These are phyloP conservation scores for Lachnellula cervina DNA, from an alignment of 2,329 filamentous ascomycete genomes.

Conservation along the genomic window DNA sequence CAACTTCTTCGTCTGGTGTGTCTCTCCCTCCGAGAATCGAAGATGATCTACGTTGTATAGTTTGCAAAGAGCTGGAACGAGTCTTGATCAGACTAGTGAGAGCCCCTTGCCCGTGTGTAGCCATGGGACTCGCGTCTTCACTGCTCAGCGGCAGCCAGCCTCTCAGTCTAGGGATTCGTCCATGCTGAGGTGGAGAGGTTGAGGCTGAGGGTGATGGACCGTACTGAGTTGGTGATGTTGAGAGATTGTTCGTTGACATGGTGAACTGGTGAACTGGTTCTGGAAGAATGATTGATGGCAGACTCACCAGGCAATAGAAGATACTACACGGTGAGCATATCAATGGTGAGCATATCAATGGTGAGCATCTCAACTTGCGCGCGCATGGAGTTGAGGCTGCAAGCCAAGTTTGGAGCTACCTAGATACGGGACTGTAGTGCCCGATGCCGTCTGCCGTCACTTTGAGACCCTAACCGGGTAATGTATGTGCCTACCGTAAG, in stretches of 20 bases:
- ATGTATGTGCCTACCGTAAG: too few relatives aligned
- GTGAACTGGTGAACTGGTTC: constrained; percentile 2
- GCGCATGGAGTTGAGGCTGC: too few relatives aligned
- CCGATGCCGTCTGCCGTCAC: neutral
- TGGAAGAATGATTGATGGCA: neutral
- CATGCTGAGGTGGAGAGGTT: constrained; percentile 19
- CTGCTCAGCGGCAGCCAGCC: constrained; percentile 25
- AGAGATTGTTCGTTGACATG: constrained; percentile 11
- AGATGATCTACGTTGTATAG: constrained; percentile 15
- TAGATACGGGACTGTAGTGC: neutral
- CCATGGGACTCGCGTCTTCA: constrained; percentile 29
- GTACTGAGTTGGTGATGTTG: constrained; percentile 16
- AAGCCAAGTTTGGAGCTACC: neutral
- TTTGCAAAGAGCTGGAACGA: constrained; percentile 26
- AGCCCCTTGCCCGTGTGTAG: constrained; percentile 28
- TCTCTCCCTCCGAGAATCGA: constrained; percentile 17
- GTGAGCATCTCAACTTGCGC: neutral
- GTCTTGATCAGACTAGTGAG: constrained; percentile 28
- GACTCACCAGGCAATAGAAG: neutral
- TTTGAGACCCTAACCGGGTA: neutral
- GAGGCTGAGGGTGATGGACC: constrained; percentile 5
- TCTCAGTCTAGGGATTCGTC: constrained; percentile 20
- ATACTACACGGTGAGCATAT: neutral
- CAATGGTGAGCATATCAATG: neutral
- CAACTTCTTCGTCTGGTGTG: constrained; percentile 21